A percentile compares a stretch with the other conserved stretches of the same genome.
Evolutionary conservation across 2,329 filamentous ascomycete species (phyloP).

Genomic region (Teratosphaeria zuluensis): DNA sequence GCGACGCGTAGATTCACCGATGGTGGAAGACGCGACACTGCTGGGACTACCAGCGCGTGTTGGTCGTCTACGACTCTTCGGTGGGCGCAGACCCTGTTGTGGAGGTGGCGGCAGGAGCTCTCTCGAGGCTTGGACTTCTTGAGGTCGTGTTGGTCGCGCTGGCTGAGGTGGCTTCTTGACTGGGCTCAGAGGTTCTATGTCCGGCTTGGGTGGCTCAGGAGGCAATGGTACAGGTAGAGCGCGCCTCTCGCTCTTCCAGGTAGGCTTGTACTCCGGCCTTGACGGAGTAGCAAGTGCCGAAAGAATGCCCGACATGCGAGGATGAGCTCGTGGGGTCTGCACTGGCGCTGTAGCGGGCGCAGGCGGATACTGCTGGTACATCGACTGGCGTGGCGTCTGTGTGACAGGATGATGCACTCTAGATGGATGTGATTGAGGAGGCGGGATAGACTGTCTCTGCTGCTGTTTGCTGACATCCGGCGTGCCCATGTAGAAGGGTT

Average conservation of each 20-base stretch:
- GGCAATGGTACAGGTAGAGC: conserved; percentile 17
- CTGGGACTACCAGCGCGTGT: conserved; percentile 17
- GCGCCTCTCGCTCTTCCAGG: conserved; percentile 23
- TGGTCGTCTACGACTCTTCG: conserved; percentile 1
- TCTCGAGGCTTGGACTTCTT: conserved; percentile 4
- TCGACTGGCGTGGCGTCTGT: neutral
- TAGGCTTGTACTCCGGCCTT: conserved; percentile 7
- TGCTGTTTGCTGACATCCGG: conserved; percentile 25
- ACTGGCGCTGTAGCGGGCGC: conserved; percentile 16
- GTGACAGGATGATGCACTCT: neutral
- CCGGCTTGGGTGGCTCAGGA: conserved; percentile 13
- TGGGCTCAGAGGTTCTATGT: conserved; percentile 26
- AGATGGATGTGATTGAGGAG: neutral
- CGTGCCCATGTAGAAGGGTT: conserved; percentile 36
- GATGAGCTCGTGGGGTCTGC: conserved; percentile 7
- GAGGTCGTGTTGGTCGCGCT: conserved; percentile 4
- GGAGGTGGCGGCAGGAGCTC: conserved; percentile 6
- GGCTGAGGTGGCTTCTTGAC: conserved; percentile 3
- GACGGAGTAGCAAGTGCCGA: conserved; percentile 20
- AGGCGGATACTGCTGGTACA: conserved; percentile 9
- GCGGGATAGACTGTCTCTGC: conserved; percentile 10
- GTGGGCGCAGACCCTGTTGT: conserved; percentile 3
- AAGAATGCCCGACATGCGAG: conserved; percentile 16
- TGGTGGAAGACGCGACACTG: conserved; percentile 38
- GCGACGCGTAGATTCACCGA: conserved; percentile 34